These are phyloP conservation scores for Coemansia sp. DNA, from an alignment of 192 early-diverging fungal species.

Conservation along the genomic window DNA sequence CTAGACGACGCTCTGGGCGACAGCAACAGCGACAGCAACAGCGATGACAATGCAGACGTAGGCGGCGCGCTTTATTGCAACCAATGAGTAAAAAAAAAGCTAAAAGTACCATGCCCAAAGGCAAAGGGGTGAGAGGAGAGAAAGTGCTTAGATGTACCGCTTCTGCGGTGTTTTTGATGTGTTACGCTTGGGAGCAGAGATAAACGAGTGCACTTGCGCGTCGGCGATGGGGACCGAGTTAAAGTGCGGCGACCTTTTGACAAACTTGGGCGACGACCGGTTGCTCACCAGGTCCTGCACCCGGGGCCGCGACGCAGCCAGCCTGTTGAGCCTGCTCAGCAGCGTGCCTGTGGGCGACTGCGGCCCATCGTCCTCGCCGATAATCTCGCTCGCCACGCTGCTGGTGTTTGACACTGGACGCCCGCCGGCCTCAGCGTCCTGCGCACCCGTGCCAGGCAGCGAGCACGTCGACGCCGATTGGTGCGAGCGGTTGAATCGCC, in stretches of 20 bases:
- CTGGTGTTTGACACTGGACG: background rate
- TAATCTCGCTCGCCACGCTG: background rate
- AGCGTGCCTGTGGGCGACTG: too few relatives aligned
- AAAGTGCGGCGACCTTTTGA: conserved; percentile 41
- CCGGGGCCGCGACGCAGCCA: conserved; percentile 18
- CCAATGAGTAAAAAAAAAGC: too few relatives aligned
- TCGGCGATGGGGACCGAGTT: conserved; percentile 16
- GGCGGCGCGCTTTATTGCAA: too few relatives aligned
- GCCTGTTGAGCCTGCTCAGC: conserved; percentile 17
- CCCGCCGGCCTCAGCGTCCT: too few relatives aligned
- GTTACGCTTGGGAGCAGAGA: too few relatives aligned
- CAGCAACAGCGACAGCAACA: background rate
- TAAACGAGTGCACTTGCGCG: too few relatives aligned
- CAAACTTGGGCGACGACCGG: conserved; percentile 36
- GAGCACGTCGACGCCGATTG: background rate
- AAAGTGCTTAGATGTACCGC: conserved; percentile 3
- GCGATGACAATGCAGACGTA: too few relatives aligned
- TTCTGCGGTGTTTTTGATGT: too few relatives aligned
- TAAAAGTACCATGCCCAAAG: too few relatives aligned
- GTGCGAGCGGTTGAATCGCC: conserved; percentile 16
- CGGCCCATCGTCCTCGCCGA: conserved; percentile 5
- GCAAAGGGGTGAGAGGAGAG: background rate
- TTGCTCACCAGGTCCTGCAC: conserved; percentile 43
- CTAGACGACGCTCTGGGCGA: too few relatives aligned
- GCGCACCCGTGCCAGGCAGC: too few relatives aligned